Base-by-base conservation (phyloP, 2,329 filamentous ascomycete genomes). In the Apiospora saccharicola region DNA sequence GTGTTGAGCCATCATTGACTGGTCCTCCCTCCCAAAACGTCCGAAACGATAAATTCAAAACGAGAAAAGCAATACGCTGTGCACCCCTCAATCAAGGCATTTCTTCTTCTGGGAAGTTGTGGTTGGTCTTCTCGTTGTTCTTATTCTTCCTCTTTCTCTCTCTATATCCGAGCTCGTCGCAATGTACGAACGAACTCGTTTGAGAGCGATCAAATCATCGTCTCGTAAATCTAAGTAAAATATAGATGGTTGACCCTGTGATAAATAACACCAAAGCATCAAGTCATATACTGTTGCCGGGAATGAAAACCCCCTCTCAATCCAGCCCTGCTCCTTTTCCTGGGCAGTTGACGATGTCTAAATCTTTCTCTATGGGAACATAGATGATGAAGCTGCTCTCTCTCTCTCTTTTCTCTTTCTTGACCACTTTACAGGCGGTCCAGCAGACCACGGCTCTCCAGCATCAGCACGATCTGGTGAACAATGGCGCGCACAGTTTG, bases 391-490 rank as follows among this genome's bases (percentile, higher is more conserved):
- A 12, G 19, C 6, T 57, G 22, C 7, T n/a, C 34, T 12, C 53
- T 37, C 19, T 34, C 53, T 37, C 14, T 61, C 14, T 30, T 30
- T 19, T 19, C 22, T 34, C 34, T 30, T n/a, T 3, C 30, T 16
- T 26, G 14, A 34, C 16, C 37, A 61, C 4, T 61, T 16, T 68
- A 90, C 73, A 90, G 80, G 73, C 87, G 90, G 86, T 98, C 96
- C 79, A 99, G 86, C 80, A 98, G 90, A 69, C 96, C 96, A 79
- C 93, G 88, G 82, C 92, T 93, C 90, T 99, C 96, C 73, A 99
- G 87, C 85, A 98, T 85, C 80, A 99, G 88, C 75, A 99, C 90
- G 79, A 99, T 98, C 89, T 98, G 94, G 87, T 99, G 96, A 70
- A 99, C 96, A 74, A 96, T 96, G 73, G 93, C 96, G 80, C 96